Base-by-base conservation (phyloP, 331 rosid species). In the Phaseolus coccineus region DNA sequence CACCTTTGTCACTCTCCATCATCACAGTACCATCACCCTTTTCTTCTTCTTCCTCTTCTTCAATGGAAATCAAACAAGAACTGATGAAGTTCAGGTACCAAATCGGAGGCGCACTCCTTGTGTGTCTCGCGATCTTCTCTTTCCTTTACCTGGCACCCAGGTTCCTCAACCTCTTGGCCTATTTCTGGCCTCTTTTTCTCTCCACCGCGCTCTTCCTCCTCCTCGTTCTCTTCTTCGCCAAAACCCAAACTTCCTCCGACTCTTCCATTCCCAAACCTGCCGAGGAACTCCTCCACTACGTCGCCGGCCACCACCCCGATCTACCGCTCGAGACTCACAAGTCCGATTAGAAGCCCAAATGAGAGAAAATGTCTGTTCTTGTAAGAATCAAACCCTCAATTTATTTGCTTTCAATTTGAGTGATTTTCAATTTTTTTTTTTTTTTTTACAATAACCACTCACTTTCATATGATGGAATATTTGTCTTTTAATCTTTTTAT, bases 151-250 rank as follows among this genome's bases (percentile, higher is more conserved):
- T 89, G 8, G 89, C 89, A 0, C 93, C 93, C 0, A 63, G 85
- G 44, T 86, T 93, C 77, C 53, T 93, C 53, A 63, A 87, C 73
- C n/a, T 93, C 70, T 2, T 93, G 24, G 89, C 89, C 30, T 93
- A 86, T 77, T 91, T 91, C 77, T 91, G 92, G 94, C 97, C 98
- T 0, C 98, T 93, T 48, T 40, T 89, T 51, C 85, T 91, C 85
- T 91, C 96, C 82, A 89, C 96, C 12, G 84, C 91, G 1, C 87
- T 91, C 76, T 84, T 91, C 68, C 89, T 93, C 67, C 74, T 80
- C 52, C 78, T 88, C 42, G 90, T 88, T 59, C 30, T 89, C 33
- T 42, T 82, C 67, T 83, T 91, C 79, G 84, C 77, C 42, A 82
- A 61, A 28, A 84, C 86, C 48, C 71, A 88, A 55, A 30, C 90